phyloP scores from a whole-genome alignment of 805 yeast genomes.

The Zygotorulaspora danielsina region DNA sequence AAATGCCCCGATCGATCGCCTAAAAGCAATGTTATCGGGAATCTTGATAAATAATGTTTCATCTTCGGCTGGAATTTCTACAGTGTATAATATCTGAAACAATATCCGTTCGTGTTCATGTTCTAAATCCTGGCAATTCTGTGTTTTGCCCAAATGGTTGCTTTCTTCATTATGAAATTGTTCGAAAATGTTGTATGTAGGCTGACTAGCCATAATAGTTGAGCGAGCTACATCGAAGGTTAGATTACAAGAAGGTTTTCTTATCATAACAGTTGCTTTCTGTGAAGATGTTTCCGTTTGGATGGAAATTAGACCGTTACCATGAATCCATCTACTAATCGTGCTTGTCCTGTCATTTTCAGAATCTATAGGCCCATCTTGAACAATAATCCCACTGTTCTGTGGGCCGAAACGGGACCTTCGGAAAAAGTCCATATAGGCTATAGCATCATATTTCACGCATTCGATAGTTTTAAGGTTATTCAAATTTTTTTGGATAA shows the following conservation, averaged over 20 bases:
- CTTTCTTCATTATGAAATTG: background rate
- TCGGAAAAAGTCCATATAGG: slow-evolving; percentile 61
- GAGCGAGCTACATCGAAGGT: slow-evolving; percentile 8
- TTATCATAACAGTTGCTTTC: slow-evolving; percentile 6
- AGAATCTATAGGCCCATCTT: slow-evolving; percentile 1
- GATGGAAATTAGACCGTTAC: slow-evolving; percentile 11
- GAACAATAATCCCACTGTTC: background rate
- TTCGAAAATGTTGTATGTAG: slow-evolving; percentile 10
- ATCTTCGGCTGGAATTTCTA: slow-evolving; percentile 16
- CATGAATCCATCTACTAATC: slow-evolving; percentile 10
- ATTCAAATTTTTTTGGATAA: slow-evolving; percentile 54
- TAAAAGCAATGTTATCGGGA: slow-evolving; percentile 35
- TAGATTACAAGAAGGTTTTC: slow-evolving; percentile 12
- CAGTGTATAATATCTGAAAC: slow-evolving; percentile 6
- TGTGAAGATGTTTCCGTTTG: slow-evolving; percentile 2
- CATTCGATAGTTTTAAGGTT: slow-evolving; percentile 38
- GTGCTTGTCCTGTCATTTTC: background rate
- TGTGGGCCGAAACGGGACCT: slow-evolving; percentile 54
- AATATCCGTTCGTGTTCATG: slow-evolving; percentile 8
- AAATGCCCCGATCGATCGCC: slow-evolving; percentile 55
- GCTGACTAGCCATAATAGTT: background rate
- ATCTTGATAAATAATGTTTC: slow-evolving; percentile 12
- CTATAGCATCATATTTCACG: slow-evolving; percentile 48
- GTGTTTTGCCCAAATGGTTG: background rate
- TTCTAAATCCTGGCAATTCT: background rate